Conservation (phyloP, 1,284 basidiomycete genomes). For the Apiotrichum gamsii region DNA sequence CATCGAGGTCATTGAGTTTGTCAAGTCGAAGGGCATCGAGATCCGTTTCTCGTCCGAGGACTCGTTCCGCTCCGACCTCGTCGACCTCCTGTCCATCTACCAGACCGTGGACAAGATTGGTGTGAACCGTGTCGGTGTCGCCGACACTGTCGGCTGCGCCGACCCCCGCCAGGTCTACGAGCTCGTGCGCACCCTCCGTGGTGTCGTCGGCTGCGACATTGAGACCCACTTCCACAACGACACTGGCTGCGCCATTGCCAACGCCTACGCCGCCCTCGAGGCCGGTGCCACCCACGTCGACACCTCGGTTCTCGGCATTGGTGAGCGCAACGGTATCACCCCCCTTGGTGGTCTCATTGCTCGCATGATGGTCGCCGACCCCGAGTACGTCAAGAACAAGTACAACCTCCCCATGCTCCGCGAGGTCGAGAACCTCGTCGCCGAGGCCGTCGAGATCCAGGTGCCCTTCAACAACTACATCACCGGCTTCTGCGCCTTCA, state of each 20-base stretch:
- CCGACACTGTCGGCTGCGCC: slow-evolving; percentile 98
- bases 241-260: slow-evolving; percentile 88
- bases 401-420: slow-evolving; percentile 97
- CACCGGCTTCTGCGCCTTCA: slow-evolving; percentile 96
- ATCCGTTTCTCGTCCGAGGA: slow-evolving; percentile 99
- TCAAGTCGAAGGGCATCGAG: slow-evolving; percentile 99
- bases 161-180: slow-evolving; percentile 99
- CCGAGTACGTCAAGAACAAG: slow-evolving; percentile 98
- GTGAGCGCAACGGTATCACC: slow-evolving; percentile 98
- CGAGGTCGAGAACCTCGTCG: slow-evolving; percentile 98
- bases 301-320: slow-evolving; percentile 88
- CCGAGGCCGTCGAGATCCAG: slow-evolving; percentile 96
- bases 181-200: slow-evolving; percentile 88
- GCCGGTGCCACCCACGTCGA: slow-evolving; percentile 99
- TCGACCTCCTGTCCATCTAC: slow-evolving; percentile 97
- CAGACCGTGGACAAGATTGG: slow-evolving; percentile 99
- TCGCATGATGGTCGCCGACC: slow-evolving; percentile 83
- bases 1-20: slow-evolving; percentile 97
- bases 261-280: slow-evolving; percentile 96
- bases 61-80: slow-evolving; percentile 98
- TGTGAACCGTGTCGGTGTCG: slow-evolving; percentile 97
- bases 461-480: slow-evolving; percentile 75
- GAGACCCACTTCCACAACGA: slow-evolving; percentile 99
- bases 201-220: slow-evolving; percentile 94
- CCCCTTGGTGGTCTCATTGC: slow-evolving; percentile 95